Conservation (phyloP, 106 monocot genomes). For the Apostasia shenzhenica region DNA sequence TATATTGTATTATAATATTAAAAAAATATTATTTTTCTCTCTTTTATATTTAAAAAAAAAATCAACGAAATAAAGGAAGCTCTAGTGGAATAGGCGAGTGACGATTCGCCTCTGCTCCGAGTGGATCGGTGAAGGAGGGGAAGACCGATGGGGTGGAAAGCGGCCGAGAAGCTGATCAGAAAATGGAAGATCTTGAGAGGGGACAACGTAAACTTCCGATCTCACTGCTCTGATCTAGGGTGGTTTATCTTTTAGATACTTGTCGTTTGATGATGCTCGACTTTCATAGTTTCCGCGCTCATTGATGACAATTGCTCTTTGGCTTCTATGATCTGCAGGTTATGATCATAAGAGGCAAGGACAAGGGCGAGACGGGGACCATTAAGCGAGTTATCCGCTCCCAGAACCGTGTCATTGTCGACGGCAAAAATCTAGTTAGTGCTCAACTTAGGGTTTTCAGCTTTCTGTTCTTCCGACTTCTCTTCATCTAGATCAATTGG, state of each 20-base stretch:
- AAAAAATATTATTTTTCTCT: too few species aligned
- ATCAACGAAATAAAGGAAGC: too few species aligned
- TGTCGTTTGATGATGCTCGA: too few species aligned
- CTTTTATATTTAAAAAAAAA: too few species aligned
- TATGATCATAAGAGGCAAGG: slow-evolving; percentile 94
- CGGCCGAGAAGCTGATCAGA: slow-evolving; percentile 18
- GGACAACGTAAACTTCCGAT: slow-evolving; percentile 11
- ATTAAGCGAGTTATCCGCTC: slow-evolving; percentile 87
- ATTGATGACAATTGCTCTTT: not conserved
- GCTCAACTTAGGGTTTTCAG: not conserved
- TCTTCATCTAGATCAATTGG: too few species aligned
- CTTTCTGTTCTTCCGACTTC: not conserved
- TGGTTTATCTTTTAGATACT: not conserved
- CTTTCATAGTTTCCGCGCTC: not conserved
- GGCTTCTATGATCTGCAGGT: slow-evolving; percentile 25
- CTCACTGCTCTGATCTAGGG: not conserved
- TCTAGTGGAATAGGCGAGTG: too few species aligned
- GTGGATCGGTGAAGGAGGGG: not conserved
- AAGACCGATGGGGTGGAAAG: slow-evolving; percentile 22
- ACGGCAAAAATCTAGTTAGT: slow-evolving; percentile 82
- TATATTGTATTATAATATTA: too few species aligned
- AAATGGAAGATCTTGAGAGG: slow-evolving; percentile 28
- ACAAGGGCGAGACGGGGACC: slow-evolving; percentile 76
- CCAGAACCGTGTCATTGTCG: slow-evolving; percentile 95
- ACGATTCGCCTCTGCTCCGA: too few species aligned